A percentile compares a stretch with the other conserved stretches of the same genome.
These are phyloP conservation scores for Thermoascus crustaceus DNA, from an alignment of 2,329 filamentous ascomycete genomes.

Conservation along the genomic window DNA sequence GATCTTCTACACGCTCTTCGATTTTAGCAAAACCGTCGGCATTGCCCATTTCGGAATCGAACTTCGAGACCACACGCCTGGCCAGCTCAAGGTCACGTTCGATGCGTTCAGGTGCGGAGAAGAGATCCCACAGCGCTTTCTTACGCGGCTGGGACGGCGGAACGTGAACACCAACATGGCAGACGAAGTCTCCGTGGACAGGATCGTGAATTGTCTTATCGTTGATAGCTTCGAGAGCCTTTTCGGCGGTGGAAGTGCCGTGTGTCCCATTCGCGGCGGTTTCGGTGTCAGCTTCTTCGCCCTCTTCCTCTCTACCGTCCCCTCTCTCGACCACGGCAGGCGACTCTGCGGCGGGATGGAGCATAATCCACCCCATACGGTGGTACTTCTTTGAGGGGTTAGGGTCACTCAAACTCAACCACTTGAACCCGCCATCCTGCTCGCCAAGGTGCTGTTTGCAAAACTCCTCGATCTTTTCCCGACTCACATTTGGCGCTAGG, in stretches of 20 bases:
- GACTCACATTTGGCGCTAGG: slow-evolving; percentile 89
- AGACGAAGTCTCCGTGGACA: slow-evolving; percentile 88
- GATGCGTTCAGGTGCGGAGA: slow-evolving; percentile 87
- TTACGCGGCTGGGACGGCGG: slow-evolving; percentile 78
- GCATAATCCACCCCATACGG: slow-evolving; percentile 96
- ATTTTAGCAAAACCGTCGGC: slow-evolving; percentile 73
- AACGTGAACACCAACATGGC: slow-evolving; percentile 92
- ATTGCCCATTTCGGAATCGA: slow-evolving; percentile 74
- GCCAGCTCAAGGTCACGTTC: slow-evolving; percentile 82
- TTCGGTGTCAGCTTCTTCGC: slow-evolving; percentile 43
- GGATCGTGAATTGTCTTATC: slow-evolving; percentile 96
- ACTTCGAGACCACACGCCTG: slow-evolving; percentile 70
- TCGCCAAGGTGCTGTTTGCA: slow-evolving; percentile 92
- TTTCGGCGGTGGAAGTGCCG: slow-evolving; percentile 58
- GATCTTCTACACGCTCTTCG: slow-evolving; percentile 75
- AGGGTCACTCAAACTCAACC: slow-evolving; percentile 90
- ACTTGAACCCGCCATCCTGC: slow-evolving; percentile 85
- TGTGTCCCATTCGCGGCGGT: slow-evolving; percentile 23
- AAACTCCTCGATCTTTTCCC: slow-evolving; percentile 85
- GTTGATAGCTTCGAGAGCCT: slow-evolving; percentile 87
- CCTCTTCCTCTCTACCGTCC: slow-evolving; percentile 63
- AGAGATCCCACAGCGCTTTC: slow-evolving; percentile 94
- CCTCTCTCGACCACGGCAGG: slow-evolving; percentile 58
- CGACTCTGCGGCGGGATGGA: slow-evolving; percentile 69
- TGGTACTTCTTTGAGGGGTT: slow-evolving; percentile 97